A percentile compares a stretch with the other conserved stretches of the same genome.
These are phyloP conservation scores for Citrus australasica DNA, from an alignment of 345 rosid species.

Conservation along the genomic window DNA sequence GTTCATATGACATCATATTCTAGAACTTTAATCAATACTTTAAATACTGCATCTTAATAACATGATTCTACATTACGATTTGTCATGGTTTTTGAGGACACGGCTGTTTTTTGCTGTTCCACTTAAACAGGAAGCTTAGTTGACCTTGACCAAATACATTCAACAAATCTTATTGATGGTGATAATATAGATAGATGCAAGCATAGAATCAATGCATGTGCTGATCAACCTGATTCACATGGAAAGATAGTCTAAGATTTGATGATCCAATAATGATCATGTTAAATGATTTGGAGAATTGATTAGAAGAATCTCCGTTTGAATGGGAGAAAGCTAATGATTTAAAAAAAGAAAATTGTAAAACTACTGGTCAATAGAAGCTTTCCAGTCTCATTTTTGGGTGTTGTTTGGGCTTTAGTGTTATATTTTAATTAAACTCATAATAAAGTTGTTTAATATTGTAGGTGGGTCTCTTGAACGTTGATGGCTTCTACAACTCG, in stretches of 20 bases:
- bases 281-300: slow-evolving; percentile 12
- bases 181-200: not conserved
- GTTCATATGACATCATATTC: slow-evolving; percentile 20
- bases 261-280: slow-evolving; percentile 17
- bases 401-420: not conserved
- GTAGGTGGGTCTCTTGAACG: slow-evolving; percentile 95
- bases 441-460: not conserved
- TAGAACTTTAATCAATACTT: not conserved
- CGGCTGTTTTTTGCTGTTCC: slow-evolving; percentile 10
- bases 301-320: slow-evolving; percentile 17
- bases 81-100: slow-evolving; percentile 20
- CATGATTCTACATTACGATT: slow-evolving; percentile 8
- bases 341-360: not conserved
- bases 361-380: slow-evolving; percentile 23
- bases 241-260: slow-evolving; percentile 37
- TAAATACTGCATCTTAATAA: not conserved
- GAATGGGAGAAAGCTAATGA: slow-evolving; percentile 20
- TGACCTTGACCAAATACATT: slow-evolving; percentile 17
- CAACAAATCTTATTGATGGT: slow-evolving; percentile 1
- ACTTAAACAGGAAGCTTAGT: not conserved
- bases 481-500: slow-evolving; percentile 89
- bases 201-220: slow-evolving; percentile 44
- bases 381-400: not conserved
- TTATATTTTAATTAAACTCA: not conserved
- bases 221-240: slow-evolving; percentile 34